phyloP scores from a whole-genome alignment of 192 early-diverging fungal genomes.

The Dissophora globulifera region DNA sequence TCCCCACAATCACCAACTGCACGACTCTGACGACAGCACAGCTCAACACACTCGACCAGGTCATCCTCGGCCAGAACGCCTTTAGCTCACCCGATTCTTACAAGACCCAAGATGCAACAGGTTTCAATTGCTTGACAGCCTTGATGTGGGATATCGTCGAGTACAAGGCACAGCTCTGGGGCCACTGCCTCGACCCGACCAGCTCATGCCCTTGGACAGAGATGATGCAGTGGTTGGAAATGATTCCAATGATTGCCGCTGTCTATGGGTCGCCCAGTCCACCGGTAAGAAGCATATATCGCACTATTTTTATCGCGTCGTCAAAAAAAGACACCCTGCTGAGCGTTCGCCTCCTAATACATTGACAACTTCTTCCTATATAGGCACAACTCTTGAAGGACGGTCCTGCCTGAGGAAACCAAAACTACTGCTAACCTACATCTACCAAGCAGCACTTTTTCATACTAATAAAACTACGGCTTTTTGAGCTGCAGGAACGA shows the following conservation, averaged over 20 bases:
- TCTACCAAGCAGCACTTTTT: background rate
- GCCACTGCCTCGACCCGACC: slow-evolving; percentile 9
- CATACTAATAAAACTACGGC: slow-evolving; percentile 1
- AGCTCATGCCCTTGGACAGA: slow-evolving; percentile 34
- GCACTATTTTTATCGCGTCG: too few species aligned
- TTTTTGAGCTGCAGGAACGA: background rate
- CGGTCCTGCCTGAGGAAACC: slow-evolving; percentile 24
- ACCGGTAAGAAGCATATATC: slow-evolving; percentile 18
- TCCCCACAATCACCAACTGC: slow-evolving; percentile 15
- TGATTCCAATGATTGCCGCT: slow-evolving; percentile 35
- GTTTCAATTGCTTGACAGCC: slow-evolving; percentile 14
- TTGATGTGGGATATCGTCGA: slow-evolving; percentile 48
- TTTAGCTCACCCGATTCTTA: background rate
- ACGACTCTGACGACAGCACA: slow-evolving; percentile 4
- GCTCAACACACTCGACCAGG: slow-evolving; percentile 11
- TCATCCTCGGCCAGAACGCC: slow-evolving; percentile 13
- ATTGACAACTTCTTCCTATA: background rate
- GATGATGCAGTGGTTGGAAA: slow-evolving; percentile 51
- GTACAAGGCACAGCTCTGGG: slow-evolving; percentile 43
- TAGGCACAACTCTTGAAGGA: slow-evolving; percentile 32
- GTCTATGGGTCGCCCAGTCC: slow-evolving; percentile 26
- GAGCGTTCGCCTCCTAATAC: too few species aligned
- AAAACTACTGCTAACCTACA: too few species aligned
- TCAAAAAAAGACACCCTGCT: too few species aligned
- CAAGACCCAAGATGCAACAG: slow-evolving; percentile 14